These are phyloP conservation scores for Didymella exigua DNA, from an alignment of 2,329 filamentous ascomycete species.

Conservation along the genomic window DNA sequence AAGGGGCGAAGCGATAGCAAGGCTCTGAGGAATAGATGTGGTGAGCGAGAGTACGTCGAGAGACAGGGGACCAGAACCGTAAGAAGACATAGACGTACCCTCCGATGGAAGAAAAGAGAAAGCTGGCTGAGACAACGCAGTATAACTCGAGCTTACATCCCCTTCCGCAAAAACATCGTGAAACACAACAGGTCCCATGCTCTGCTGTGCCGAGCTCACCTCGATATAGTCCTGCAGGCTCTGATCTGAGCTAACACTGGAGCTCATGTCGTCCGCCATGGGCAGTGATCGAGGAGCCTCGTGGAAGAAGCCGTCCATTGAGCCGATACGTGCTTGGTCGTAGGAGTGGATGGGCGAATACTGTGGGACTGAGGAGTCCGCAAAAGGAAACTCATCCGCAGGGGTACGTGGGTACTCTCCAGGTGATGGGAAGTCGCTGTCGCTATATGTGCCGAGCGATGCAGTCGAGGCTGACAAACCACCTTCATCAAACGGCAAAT, in stretches of 20 bases:
- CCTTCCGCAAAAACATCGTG: slow-evolving; percentile 48
- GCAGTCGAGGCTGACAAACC: slow-evolving; percentile 53
- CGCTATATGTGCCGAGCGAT: slow-evolving; percentile 55
- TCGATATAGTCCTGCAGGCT: slow-evolving; percentile 53
- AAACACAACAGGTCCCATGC: slow-evolving; percentile 44
- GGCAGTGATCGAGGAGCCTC: slow-evolving; percentile 46
- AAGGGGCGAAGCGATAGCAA: slow-evolving; percentile 61
- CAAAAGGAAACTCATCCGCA: slow-evolving; percentile 51
- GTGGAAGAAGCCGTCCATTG: slow-evolving; percentile 46
- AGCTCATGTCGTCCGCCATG: slow-evolving; percentile 51
- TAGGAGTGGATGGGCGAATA: slow-evolving; percentile 42
- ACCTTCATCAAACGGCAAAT: slow-evolving; percentile 49
- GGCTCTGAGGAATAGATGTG: slow-evolving; percentile 52
- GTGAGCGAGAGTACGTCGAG: slow-evolving; percentile 48
- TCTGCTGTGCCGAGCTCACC: slow-evolving; percentile 43
- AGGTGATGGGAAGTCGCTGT: slow-evolving; percentile 56
- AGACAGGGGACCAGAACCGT: slow-evolving; percentile 47
- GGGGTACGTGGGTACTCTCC: slow-evolving; percentile 56
- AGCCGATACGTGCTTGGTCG: slow-evolving; percentile 45
- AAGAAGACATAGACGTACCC: slow-evolving; percentile 51
- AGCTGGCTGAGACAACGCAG: slow-evolving; percentile 45
- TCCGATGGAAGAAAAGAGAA: slow-evolving; percentile 49
- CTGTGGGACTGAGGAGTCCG: slow-evolving; percentile 48
- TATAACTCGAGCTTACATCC: slow-evolving; percentile 47
- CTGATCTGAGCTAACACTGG: slow-evolving; percentile 54